Base-by-base conservation (phyloP, 2,329 filamentous ascomycete species). In the Penicillium psychrosexuale region DNA sequence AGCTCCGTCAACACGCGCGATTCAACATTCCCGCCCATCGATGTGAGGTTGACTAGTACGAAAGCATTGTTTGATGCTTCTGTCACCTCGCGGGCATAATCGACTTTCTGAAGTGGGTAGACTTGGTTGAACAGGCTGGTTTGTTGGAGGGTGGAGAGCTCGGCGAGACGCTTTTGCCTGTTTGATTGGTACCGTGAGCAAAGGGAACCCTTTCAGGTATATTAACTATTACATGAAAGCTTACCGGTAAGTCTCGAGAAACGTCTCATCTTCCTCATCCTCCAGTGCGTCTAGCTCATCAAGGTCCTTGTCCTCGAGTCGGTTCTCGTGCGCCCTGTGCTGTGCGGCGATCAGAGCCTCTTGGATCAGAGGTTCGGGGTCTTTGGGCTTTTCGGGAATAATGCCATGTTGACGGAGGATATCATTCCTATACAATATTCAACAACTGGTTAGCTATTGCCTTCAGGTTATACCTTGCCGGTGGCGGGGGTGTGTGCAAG, bases 321-420 rank as follows among this genome's bases (percentile, higher is more conserved):
- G 81, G 72, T 97, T 97, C 71, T 97, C 93, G 68, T 97, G 87
- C 28, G 92, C 92, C 59, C 95, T 80, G 65, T 86, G 81, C 55
- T 89, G 84, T 12, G 90, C 94, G 77, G 96, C 90, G 19, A 88
- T 75, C 44, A 99, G 84, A 4, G 94, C 94, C 79, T 97, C 93
- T 76, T 99, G 89, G 66, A 99, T 97, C 78, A 96, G 87, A 7
- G 92, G 91, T 2, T 94, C 97, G 2, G 94, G 94, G 43, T 93
- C 96, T 3, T 92, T 91, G 0, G 93, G 91, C 72, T 96, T 97
- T 72, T 97, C 92, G n/a, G 94, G 94, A 59, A 99, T 97, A 63
- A 99, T 82, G 62, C 91, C 91, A 79, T 99, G 91, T 74, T 96
- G 95, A 65, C 94, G 90, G 55, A 99, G 86, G 69, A 99, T 99